Base-by-base conservation (phyloP, 1,284 basidiomycete genomes). In the Puccinia novopanici region DNA sequence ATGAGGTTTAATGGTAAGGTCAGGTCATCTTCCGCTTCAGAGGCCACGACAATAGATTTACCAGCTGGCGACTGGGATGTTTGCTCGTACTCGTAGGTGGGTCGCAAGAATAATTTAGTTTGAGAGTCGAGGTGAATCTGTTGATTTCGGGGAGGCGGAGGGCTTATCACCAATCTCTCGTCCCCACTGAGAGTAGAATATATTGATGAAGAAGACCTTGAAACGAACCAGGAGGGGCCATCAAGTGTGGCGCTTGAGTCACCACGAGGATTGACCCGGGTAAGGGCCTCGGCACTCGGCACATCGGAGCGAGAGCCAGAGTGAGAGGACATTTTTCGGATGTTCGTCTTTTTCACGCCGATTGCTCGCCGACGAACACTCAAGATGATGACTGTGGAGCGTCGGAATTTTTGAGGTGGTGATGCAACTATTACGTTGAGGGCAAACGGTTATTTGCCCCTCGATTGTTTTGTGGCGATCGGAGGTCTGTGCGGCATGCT, bases 261-360 rank as follows among this genome's bases (percentile, higher is more conserved):
- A 52, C 27, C 34, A 22, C 34, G 68, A 71, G 52, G 68, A 55
- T 71, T 37, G 30, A 15, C 10, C 34, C 52, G 48, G 50, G 48
- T 54, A 5, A 71, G n/a, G 34, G 48, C 27, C 68, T 71, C 68
- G 68, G 48, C 34, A 30, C 68, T 71, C 68, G 68, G 68, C 9
- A 54, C 42, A n/a, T 71, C 68, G 68, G 68, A 71, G 54, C 68
- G 68, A 71, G 68, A 54, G 22, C 67, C 67, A 70, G 67, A 34
- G 34, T 34, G 34, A 34, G 34, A 24, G 24, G 24, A 22, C 67
- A 70, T 65, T 65, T 19, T 65, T 24, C n/a, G n/a, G 61, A 65
- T n/a, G 5, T 42, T 45, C 40, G 61, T 65, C 37, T 34, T 40
- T 65, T 65, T 65, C 61, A 65, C 61, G 61, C 34, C 22, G 61